These are phyloP conservation scores for Aleurites moluccanus DNA, from an alignment of 441 rosid genomes.

Conservation along the genomic window DNA sequence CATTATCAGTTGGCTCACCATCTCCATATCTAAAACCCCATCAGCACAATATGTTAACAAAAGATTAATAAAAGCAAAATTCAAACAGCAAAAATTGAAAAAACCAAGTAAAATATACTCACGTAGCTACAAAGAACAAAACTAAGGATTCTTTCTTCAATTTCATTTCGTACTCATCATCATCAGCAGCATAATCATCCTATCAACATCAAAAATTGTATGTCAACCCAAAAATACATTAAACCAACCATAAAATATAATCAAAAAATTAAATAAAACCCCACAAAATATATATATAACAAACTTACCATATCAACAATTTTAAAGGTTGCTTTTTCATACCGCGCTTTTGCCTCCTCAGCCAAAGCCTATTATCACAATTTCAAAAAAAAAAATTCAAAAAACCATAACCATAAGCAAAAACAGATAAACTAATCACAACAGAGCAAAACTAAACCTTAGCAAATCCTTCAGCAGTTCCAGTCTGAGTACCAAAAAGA, in stretches of 20 bases:
- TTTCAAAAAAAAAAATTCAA: not conserved
- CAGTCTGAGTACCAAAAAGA: slow-evolving; percentile 94
- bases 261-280: not conserved
- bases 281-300: not conserved
- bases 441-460: slow-evolving; percentile 45
- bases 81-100: not conserved
- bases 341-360: slow-evolving; percentile 89
- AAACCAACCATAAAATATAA: not conserved
- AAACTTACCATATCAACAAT: slow-evolving; percentile 74
- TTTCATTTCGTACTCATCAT: slow-evolving; percentile 86
- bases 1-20: slow-evolving; percentile 98
- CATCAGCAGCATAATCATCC: slow-evolving; percentile 97
- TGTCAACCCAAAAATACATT: not conserved
- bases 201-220: slow-evolving; percentile 24
- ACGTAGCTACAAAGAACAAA: slow-evolving; percentile 94
- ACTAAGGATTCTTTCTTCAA: slow-evolving; percentile 77
- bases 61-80: not conserved
- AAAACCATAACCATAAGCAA: not conserved
- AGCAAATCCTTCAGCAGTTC: slow-evolving; percentile 99
- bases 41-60: slow-evolving; percentile 14
- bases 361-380: slow-evolving; percentile 59
- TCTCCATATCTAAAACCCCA: slow-evolving; percentile 74
- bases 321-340: slow-evolving; percentile 75
- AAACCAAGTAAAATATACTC: slow-evolving; percentile 27
- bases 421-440: not conserved